Conservation (phyloP, 2,329 filamentous ascomycete species). For the Monosporascus sp. region DNA sequence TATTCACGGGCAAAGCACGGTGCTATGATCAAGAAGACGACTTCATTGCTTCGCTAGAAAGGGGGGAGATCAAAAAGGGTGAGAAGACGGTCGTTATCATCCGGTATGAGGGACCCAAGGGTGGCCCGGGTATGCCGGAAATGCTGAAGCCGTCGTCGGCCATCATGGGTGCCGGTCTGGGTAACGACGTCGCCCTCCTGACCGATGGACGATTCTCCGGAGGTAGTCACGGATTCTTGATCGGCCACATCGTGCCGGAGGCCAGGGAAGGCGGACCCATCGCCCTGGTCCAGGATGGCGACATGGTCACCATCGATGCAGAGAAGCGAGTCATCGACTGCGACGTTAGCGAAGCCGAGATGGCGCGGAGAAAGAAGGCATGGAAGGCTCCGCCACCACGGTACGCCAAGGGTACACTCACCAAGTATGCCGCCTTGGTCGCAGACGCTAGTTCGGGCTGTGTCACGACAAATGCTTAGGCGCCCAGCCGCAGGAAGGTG, state of each 20-base stretch:
- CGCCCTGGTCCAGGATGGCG: conserved; percentile 73
- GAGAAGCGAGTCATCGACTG: conserved; percentile 66
- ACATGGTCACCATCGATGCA: conserved; percentile 76
- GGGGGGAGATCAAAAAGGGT: conserved; percentile 72
- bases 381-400: conserved; percentile 59
- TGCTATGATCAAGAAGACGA: conserved; percentile 81
- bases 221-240: conserved; percentile 79
- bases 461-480: conserved; percentile 35
- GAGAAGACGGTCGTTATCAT: conserved; percentile 90
- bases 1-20: conserved; percentile 72
- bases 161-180: conserved; percentile 85
- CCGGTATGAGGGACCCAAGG: conserved; percentile 89
- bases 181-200: conserved; percentile 67
- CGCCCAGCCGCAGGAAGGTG: neutral
- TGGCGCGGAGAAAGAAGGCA: conserved; percentile 48
- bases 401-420: conserved; percentile 59
- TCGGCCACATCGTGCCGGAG: conserved; percentile 83
- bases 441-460: conserved; percentile 55
- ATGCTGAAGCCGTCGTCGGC: conserved; percentile 90
- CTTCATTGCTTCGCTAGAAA: conserved; percentile 72
- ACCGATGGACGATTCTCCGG: conserved; percentile 75
- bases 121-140: conserved; percentile 91
- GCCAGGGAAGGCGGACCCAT: conserved; percentile 83
- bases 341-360: conserved; percentile 59
- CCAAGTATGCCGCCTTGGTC: conserved; percentile 61